Conservation (phyloP, 768 basidiomycete genomes). For the Rhodotorula toruloides region DNA sequence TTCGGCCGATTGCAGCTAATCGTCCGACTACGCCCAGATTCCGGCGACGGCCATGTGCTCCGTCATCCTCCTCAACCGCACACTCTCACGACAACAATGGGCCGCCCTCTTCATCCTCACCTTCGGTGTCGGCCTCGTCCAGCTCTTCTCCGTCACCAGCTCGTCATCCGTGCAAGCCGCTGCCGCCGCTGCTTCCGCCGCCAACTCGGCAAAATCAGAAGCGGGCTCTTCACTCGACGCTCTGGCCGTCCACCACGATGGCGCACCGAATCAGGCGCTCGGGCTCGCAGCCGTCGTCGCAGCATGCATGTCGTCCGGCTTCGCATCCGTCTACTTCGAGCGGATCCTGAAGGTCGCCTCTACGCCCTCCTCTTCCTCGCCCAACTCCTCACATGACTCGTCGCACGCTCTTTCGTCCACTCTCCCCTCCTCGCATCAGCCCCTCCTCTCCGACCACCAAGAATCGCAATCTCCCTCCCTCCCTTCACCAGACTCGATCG, state of each 20-base stretch:
- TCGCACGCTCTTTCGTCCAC: not conserved
- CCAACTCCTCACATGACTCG: not conserved
- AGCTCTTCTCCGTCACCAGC: constrained; percentile 56
- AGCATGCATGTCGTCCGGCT: constrained; percentile 88
- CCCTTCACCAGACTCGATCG: constrained; percentile 15
- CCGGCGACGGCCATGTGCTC: constrained; percentile 80
- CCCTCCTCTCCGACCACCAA: not conserved
- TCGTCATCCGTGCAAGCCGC: not conserved
- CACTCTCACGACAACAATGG: constrained; percentile 60
- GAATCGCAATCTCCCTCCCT: not conserved
- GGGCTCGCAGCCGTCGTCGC: constrained; percentile 82
- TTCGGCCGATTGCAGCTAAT: too few species aligned
- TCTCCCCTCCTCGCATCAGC: constrained; percentile 12
- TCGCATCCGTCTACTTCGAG: constrained; percentile 94
- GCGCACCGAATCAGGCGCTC: constrained; percentile 61
- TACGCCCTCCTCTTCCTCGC: not conserved
- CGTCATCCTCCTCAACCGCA: constrained; percentile 78
- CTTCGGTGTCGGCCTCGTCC: constrained; percentile 52
- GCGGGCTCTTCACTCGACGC: not conserved
- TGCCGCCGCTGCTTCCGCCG: not conserved
- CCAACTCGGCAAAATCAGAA: not conserved
- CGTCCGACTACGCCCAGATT: constrained; percentile 18
- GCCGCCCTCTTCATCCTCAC: constrained; percentile 54
- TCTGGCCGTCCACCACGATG: not conserved
- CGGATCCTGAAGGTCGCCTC: constrained; percentile 67